These are phyloP conservation scores for Ogataea salicorniae DNA, from an alignment of 805 yeast species.

Conservation along the genomic window DNA sequence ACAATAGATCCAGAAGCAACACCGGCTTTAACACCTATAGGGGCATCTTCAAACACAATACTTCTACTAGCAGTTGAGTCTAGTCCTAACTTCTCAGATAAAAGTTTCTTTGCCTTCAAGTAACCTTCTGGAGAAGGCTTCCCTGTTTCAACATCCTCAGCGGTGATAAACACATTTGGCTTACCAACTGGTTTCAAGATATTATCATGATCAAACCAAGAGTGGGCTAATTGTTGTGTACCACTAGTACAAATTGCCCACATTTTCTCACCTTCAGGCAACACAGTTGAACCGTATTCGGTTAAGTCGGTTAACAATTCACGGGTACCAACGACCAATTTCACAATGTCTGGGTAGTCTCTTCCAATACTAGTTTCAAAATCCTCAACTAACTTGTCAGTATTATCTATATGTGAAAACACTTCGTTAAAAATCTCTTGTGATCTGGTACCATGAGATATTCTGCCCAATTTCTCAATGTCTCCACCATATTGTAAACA, in stretches of 20 bases:
- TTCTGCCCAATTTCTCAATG: background rate
- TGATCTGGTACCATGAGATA: background rate
- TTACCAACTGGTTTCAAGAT: background rate
- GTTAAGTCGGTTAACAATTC: background rate
- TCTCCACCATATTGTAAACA: background rate
- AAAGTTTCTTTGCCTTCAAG: background rate
- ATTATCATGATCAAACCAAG: background rate
- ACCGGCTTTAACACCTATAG: background rate
- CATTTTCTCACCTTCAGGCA: background rate
- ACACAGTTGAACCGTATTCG: background rate
- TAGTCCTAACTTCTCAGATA: background rate
- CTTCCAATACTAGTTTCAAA: background rate
- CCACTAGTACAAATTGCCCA: background rate
- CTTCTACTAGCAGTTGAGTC: background rate
- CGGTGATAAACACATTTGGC: background rate
- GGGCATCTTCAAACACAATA: slow-evolving; percentile 1
- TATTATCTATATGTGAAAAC: background rate
- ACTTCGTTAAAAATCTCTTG: background rate
- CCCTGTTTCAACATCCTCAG: background rate
- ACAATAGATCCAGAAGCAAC: background rate
- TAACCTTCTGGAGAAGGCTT: background rate
- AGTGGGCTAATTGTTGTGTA: background rate
- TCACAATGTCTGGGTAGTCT: background rate
- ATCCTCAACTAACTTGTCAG: background rate
- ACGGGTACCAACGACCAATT: background rate